A percentile compares a stretch with the other conserved stretches of the same genome.
Evolutionary conservation across 2,329 filamentous ascomycete genomes (phyloP).

Genomic region (Ophiostoma montium): DNA sequence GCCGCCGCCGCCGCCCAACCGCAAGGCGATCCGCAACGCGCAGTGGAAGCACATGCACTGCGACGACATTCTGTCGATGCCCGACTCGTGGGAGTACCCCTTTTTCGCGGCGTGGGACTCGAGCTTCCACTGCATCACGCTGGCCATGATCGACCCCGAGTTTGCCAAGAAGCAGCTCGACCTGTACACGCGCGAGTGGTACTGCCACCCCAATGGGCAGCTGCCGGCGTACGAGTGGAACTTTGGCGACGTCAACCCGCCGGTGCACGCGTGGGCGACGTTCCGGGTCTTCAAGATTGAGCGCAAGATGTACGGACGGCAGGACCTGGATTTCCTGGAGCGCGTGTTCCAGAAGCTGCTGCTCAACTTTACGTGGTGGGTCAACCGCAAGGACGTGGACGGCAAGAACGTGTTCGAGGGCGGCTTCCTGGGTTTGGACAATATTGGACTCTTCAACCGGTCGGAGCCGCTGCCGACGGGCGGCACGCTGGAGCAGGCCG

Average conservation of each 20-base stretch:
- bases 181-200: constrained; percentile 93
- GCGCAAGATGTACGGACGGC: constrained; percentile 87
- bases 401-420: constrained; percentile 97
- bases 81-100: constrained; percentile 96
- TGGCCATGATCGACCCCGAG: constrained; percentile 95
- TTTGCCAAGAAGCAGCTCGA: constrained; percentile 98
- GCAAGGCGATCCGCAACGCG: constrained; percentile 70
- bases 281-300: constrained; percentile 98
- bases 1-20: constrained; percentile 67
- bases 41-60: constrained; percentile 93
- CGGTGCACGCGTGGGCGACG: constrained; percentile 89
- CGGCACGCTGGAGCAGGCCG: constrained; percentile 85
- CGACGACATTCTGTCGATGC: constrained; percentile 94
- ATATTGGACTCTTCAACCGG: constrained; percentile 94
- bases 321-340: constrained; percentile 91
- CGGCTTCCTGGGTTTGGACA: constrained; percentile 88
- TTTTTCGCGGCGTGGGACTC: constrained; percentile 98
- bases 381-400: constrained; percentile 86
- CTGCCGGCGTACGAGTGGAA: constrained; percentile 92
- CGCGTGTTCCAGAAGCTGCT: constrained; percentile 92
- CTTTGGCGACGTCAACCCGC: constrained; percentile 92
- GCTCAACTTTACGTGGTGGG: constrained; percentile 98
- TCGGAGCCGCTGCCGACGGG: constrained; percentile 90
- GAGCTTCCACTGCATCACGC: constrained; percentile 88
- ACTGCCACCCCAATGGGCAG: constrained; percentile 95